Evolutionary conservation across 257 asterid genomes (phyloP).

Genomic region (Vinca minor): DNA sequence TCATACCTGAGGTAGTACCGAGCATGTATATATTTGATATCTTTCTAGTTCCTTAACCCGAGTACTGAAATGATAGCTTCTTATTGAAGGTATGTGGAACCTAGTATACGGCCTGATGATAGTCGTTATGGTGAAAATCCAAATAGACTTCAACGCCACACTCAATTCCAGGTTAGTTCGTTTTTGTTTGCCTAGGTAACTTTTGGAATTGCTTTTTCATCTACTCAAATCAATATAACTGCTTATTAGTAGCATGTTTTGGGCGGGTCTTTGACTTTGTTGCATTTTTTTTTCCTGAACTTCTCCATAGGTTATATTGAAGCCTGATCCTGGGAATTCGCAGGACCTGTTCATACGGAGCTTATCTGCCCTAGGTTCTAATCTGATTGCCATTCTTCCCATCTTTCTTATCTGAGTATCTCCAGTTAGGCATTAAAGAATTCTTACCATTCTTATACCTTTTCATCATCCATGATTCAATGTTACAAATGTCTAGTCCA

Average conservation of each 20-base stretch:
- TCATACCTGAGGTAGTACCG: constrained; percentile 2
- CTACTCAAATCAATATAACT: background rate
- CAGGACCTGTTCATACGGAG: constrained; percentile 94
- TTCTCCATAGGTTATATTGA: constrained; percentile 79
- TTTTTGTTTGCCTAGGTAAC: no score
- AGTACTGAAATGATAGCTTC: constrained; percentile 31
- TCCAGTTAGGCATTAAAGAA: background rate
- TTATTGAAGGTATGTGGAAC: constrained; percentile 85
- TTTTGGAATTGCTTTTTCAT: constrained; percentile 3
- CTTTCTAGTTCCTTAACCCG: constrained; percentile 13
- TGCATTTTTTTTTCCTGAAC: constrained; percentile 23
- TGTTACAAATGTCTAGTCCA: background rate
- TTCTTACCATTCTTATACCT: background rate
- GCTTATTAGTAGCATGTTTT: background rate
- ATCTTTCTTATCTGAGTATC: background rate
- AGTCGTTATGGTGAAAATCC: constrained; percentile 99
- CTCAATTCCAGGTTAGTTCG: constrained; percentile 78
- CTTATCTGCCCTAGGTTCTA: constrained; percentile 89
- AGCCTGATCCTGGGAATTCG: constrained; percentile 99
- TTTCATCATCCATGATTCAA: constrained; percentile 3
- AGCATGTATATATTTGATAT: background rate
- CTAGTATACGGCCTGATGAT: constrained; percentile 96
- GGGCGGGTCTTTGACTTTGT: constrained; percentile 2
- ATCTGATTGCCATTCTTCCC: background rate
- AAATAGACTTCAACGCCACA: constrained; percentile 94